Percentiles rank a stretch among this genome's conserved stretches.
Conservation (phyloP, 2,329 filamentous ascomycete genomes). For the Penicillium decumbens region DNA sequence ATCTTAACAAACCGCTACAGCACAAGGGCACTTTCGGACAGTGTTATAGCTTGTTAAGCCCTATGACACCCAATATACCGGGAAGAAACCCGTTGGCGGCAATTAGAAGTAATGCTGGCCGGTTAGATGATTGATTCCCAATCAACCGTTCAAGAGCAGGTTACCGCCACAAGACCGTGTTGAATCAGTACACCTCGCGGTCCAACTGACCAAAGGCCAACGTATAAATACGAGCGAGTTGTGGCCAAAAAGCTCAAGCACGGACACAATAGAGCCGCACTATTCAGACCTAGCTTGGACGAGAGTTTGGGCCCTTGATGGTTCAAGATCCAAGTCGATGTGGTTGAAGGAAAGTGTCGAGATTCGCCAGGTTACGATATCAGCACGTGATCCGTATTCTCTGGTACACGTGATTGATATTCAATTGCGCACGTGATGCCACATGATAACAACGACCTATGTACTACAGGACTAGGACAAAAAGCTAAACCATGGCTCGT, state of each 20-base stretch:
- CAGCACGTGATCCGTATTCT: background rate
- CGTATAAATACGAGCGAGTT: background rate
- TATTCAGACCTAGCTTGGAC: background rate
- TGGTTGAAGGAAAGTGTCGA: constrained; percentile 5
- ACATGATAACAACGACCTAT: too few relatives aligned
- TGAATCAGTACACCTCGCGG: background rate
- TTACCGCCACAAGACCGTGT: background rate
- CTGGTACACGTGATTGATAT: background rate
- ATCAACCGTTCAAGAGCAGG: background rate
- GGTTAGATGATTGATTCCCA: background rate
- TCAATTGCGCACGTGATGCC: background rate
- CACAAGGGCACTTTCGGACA: background rate
- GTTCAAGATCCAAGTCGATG: background rate
- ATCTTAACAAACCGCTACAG: constrained; percentile 33
- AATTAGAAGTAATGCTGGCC: too few relatives aligned
- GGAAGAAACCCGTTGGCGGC: background rate
- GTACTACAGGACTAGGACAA: too few relatives aligned
- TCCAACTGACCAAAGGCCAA: background rate
- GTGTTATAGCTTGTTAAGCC: too few relatives aligned
- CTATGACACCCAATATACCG: too few relatives aligned
- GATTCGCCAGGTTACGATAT: background rate
- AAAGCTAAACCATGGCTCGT: too few relatives aligned
- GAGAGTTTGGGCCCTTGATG: background rate
- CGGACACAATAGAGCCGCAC: background rate
- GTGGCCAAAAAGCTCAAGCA: background rate